A percentile compares a stretch with the other conserved stretches of the same genome.
Evolutionary conservation across 2,329 filamentous ascomycete genomes (phyloP).

Genomic region (Westerdykella sp.): DNA sequence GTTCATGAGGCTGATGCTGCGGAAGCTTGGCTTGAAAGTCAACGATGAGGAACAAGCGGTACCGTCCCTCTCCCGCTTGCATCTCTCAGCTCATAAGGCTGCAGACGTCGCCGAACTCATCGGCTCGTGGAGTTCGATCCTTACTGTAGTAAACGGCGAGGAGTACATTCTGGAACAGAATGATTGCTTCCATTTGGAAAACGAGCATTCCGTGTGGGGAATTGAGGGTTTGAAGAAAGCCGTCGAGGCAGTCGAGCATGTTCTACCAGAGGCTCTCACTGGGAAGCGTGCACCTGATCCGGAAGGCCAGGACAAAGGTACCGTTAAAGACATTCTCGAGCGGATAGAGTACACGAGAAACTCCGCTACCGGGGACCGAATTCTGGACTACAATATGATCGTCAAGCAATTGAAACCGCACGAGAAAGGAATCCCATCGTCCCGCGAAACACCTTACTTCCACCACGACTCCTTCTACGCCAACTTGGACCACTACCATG

Average conservation of each 20-base stretch:
- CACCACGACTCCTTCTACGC: slow-evolving; percentile 74
- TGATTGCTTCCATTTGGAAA: slow-evolving; percentile 75
- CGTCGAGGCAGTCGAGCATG: slow-evolving; percentile 26
- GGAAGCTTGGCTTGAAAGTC: slow-evolving; percentile 75
- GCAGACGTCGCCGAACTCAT: slow-evolving; percentile 63
- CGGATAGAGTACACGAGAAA: slow-evolving; percentile 22
- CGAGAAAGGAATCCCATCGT: slow-evolving; percentile 58
- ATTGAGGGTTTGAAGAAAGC: slow-evolving; percentile 29
- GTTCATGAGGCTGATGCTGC: slow-evolving; percentile 74
- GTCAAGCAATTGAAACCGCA: slow-evolving; percentile 71
- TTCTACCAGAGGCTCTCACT: slow-evolving; percentile 17
- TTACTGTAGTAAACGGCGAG: slow-evolving; percentile 58
- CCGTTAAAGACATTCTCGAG: slow-evolving; percentile 23
- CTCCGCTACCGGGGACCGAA: slow-evolving; percentile 46
- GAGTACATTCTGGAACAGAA: slow-evolving; percentile 73
- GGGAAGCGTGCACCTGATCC: slow-evolving; percentile 25
- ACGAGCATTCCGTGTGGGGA: slow-evolving; percentile 47
- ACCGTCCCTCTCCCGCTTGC: slow-evolving; percentile 73
- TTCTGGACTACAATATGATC: slow-evolving; percentile 67
- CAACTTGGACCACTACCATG: slow-evolving; percentile 62
- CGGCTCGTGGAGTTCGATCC: slow-evolving; percentile 59
- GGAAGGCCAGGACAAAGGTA: slow-evolving; percentile 17
- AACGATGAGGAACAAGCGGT: slow-evolving; percentile 62
- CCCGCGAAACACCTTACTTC: slow-evolving; percentile 75
- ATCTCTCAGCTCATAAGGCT: slow-evolving; percentile 66